phyloP scores from a whole-genome alignment of 2,329 filamentous ascomycete species.

The Neoscytalidium dimidiatum region DNA sequence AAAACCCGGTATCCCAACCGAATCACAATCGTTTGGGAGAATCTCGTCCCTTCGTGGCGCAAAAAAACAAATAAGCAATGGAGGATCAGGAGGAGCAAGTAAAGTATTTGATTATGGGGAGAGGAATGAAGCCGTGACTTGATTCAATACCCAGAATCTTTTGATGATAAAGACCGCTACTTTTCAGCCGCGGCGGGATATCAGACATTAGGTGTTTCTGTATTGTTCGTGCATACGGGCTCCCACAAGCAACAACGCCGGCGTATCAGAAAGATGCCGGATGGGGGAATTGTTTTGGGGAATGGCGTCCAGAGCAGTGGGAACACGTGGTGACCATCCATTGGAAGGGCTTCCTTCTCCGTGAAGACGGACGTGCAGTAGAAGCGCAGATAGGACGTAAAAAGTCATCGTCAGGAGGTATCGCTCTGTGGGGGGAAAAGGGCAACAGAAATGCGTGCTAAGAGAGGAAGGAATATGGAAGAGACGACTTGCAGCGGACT shows the following conservation, averaged over 20 bases:
- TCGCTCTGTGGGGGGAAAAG: conserved; percentile 9
- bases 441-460: background rate
- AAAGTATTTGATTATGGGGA: background rate
- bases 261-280: background rate
- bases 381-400: conserved; percentile 7
- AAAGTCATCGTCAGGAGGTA: conserved; percentile 13
- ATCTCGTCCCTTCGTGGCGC: background rate
- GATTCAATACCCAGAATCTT: background rate
- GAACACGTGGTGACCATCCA: background rate
- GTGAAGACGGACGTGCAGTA: background rate
- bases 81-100: background rate
- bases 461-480: background rate
- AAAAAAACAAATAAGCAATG: conserved; percentile 1
- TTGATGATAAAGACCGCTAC: conserved; percentile 1
- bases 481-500: background rate
- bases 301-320: background rate
- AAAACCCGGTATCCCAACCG: too few relatives aligned
- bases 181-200: background rate
- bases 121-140: background rate
- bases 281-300: background rate
- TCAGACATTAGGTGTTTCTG: conserved; percentile 15
- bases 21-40: too few relatives aligned
- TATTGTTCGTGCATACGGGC: background rate
- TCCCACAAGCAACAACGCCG: background rate
- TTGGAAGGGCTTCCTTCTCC: background rate